Evolutionary conservation across 2,329 filamentous ascomycete species (phyloP).

Genomic region (Clonostachys rhizophaga): DNA sequence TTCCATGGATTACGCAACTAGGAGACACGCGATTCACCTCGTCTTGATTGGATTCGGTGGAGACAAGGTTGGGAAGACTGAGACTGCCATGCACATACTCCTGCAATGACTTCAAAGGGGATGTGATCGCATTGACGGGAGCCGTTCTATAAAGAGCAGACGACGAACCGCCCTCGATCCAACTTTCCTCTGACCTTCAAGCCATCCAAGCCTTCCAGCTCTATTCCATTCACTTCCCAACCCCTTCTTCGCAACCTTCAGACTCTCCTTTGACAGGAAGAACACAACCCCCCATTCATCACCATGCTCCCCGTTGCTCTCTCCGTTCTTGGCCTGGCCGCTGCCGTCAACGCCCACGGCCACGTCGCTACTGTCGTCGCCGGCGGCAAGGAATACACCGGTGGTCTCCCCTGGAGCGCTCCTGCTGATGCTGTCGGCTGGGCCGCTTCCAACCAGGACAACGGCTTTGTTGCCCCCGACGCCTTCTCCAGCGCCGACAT

Average conservation of each 20-base stretch:
- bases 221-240: neutral
- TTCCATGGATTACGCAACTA: no score
- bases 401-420: constrained; percentile 17
- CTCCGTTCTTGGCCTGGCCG: constrained; percentile 12
- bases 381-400: constrained; percentile 19
- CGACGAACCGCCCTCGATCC: no score
- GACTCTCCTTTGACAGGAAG: neutral
- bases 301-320: constrained; percentile 10
- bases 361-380: constrained; percentile 15
- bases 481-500: constrained; percentile 33
- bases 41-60: no score
- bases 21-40: no score
- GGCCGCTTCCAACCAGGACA: constrained; percentile 26
- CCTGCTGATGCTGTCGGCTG: constrained; percentile 24
- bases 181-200: no score
- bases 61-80: no score
- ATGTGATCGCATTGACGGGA: no score
- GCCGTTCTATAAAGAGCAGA: no score
- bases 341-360: constrained; percentile 18
- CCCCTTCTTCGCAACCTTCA: neutral
- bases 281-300: neutral
- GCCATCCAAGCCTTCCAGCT: no score
- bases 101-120: no score
- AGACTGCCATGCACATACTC: no score
- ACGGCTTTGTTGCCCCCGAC: constrained; percentile 40